A percentile compares a stretch with the other conserved stretches of the same genome.
phyloP scores from a whole-genome alignment of 768 basidiomycete genomes.

The Fomitopsis pulvina region DNA sequence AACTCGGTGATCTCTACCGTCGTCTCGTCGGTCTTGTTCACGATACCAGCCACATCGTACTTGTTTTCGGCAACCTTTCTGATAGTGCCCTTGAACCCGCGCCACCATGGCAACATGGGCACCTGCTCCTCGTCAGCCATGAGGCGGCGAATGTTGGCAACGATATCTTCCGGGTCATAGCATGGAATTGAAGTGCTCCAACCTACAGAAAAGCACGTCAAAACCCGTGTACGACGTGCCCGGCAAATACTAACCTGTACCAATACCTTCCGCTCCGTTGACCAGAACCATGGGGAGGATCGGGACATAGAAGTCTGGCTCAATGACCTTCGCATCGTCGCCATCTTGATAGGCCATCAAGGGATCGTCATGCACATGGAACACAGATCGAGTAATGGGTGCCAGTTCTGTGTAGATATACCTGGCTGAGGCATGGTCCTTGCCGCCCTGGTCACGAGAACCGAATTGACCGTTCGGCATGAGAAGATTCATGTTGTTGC shows the following conservation, averaged over 20 bases:
- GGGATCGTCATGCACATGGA: conserved; percentile 79
- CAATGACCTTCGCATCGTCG: conserved; percentile 82
- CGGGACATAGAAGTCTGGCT: conserved; percentile 94
- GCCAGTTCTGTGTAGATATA: conserved; percentile 88
- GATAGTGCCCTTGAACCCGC: conserved; percentile 88
- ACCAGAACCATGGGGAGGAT: conserved; percentile 81
- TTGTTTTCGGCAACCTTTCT: conserved; percentile 78
- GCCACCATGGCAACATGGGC: conserved; percentile 95
- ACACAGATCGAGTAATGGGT: conserved; percentile 67
- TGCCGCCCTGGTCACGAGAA: conserved; percentile 88
- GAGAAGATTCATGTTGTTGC: conserved; percentile 90
- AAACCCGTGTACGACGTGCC: neutral
- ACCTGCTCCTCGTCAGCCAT: conserved; percentile 82
- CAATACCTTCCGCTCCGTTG: conserved; percentile 97
- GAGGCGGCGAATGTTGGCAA: conserved; percentile 77
- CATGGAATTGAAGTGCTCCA: conserved; percentile 94
- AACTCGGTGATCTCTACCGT: conserved; percentile 94
- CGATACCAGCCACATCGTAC: conserved; percentile 73
- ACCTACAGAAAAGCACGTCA: conserved; percentile 38
- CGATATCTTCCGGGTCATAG: conserved; percentile 89
- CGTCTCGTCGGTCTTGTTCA: conserved; percentile 73
- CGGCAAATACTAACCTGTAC: conserved; percentile 61
- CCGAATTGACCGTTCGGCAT: conserved; percentile 92
- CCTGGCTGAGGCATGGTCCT: conserved; percentile 94
- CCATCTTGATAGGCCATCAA: conserved; percentile 68